Evolutionary conservation across 306 rosid species (phyloP).

Genomic region (Castanea mollissima): DNA sequence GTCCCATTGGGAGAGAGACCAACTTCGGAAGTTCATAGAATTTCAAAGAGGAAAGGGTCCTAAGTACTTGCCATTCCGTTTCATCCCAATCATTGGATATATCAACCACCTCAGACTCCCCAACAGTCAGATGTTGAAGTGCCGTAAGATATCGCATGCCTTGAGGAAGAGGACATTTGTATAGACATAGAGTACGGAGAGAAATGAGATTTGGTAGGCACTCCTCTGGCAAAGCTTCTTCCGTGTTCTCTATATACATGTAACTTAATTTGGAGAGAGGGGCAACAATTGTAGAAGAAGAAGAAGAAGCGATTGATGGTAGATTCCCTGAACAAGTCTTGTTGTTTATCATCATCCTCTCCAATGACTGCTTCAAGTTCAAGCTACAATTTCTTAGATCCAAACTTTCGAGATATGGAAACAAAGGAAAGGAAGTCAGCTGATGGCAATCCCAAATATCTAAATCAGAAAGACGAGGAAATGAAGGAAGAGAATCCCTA

Average conservation of each 20-base stretch:
- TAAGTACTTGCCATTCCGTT: too few species aligned
- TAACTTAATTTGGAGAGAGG: background rate
- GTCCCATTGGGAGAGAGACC: too few species aligned
- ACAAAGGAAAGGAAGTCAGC: conserved; percentile 15
- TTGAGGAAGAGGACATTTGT: too few species aligned
- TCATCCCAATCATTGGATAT: too few species aligned
- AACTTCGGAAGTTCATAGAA: too few species aligned
- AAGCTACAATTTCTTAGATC: fast-evolving
- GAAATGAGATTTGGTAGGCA: too few species aligned
- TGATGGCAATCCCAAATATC: fast-evolving
- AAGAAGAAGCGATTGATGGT: background rate
- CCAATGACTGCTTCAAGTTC: background rate
- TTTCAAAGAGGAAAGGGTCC: too few species aligned
- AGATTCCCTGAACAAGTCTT: background rate
- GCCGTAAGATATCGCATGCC: too few species aligned
- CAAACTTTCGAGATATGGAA: too few species aligned
- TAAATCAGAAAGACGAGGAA: too few species aligned
- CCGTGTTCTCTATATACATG: fast-evolving
- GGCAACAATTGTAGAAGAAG: background rate
- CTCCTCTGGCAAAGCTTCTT: too few species aligned
- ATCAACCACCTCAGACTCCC: background rate
- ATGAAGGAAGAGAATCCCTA: background rate
- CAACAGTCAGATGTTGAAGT: fast-evolving
- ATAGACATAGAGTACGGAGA: fast-evolving
- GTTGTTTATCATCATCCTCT: background rate